phyloP scores from a whole-genome alignment of 2,329 filamentous ascomycete species.

The Microsporum canis region DNA sequence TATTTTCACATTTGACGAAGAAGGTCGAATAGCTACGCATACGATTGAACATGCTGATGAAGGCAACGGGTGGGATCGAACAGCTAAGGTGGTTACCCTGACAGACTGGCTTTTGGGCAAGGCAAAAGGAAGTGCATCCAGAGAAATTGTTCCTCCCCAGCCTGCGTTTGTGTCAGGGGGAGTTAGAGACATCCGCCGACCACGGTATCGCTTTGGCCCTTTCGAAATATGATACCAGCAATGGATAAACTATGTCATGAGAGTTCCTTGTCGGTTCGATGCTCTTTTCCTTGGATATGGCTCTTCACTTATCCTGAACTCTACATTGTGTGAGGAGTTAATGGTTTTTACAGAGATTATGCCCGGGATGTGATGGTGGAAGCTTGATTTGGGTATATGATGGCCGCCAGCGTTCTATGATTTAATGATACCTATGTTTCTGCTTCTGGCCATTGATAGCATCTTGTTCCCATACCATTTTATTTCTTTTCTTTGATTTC shows the following conservation, averaged over 20 bases:
- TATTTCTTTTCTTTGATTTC: background rate
- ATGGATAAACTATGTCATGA: background rate
- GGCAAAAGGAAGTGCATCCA: constrained; percentile 44
- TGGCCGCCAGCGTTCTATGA: background rate
- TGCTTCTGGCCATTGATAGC: background rate
- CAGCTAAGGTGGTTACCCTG: constrained; percentile 73
- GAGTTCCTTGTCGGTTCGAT: background rate
- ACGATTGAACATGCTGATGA: constrained; percentile 91
- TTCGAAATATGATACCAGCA: background rate
- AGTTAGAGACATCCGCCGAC: background rate
- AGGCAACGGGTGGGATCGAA: constrained; percentile 69
- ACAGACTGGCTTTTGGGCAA: constrained; percentile 91
- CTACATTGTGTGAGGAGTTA: background rate
- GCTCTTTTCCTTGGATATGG: background rate
- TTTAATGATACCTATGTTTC: constrained; percentile 1
- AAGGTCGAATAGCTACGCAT: constrained; percentile 74
- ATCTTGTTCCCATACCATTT: background rate
- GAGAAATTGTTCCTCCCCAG: constrained; percentile 7
- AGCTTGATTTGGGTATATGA: background rate
- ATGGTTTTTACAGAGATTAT: background rate
- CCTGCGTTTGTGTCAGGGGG: constrained; percentile 1
- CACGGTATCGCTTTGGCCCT: background rate
- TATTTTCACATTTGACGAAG: constrained; percentile 85
- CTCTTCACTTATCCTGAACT: background rate
- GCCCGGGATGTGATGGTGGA: background rate